phyloP scores from a whole-genome alignment of 2,329 filamentous ascomycete genomes.

The Aspergillus quadrilineatus region DNA sequence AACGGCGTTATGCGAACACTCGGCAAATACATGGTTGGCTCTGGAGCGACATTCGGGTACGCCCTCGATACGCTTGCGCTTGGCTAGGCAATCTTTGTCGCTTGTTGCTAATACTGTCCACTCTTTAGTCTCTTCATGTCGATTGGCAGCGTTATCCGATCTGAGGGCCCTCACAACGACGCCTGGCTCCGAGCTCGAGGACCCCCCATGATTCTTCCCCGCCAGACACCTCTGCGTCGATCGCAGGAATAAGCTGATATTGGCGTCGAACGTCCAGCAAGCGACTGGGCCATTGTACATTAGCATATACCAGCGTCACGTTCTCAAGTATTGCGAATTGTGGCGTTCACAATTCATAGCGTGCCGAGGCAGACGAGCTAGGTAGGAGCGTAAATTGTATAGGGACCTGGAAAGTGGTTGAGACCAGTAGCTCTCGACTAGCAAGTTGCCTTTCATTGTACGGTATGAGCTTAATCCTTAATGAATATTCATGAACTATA shows the following conservation, averaged over 20 bases:
- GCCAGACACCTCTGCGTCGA: slow-evolving; percentile 38
- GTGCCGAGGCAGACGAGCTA: slow-evolving; percentile 2
- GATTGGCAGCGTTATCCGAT: slow-evolving; percentile 93
- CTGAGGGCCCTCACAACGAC: slow-evolving; percentile 76
- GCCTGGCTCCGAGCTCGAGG: slow-evolving; percentile 73
- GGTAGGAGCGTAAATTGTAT: slow-evolving; percentile 18
- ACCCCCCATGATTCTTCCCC: slow-evolving; percentile 67
- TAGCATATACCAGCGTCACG: slow-evolving; percentile 20
- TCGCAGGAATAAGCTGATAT: slow-evolving; percentile 31
- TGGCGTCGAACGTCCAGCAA: slow-evolving; percentile 3
- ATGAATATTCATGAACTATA: slow-evolving; percentile 14
- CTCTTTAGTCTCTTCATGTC: slow-evolving; percentile 85
- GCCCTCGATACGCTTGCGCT: slow-evolving; percentile 24
- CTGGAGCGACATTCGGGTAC: slow-evolving; percentile 93
- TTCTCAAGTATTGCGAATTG: slow-evolving; percentile 2
- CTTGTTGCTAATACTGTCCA: neutral
- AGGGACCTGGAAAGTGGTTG: slow-evolving; percentile 16
- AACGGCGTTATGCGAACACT: slow-evolving; percentile 93
- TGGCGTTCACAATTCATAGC: slow-evolving; percentile 7
- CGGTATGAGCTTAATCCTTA: slow-evolving; percentile 18
- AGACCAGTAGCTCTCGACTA: slow-evolving; percentile 12
- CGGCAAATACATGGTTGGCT: slow-evolving; percentile 95
- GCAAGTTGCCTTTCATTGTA: slow-evolving; percentile 15
- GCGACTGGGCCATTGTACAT: slow-evolving; percentile 31
- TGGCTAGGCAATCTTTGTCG: neutral